These are phyloP conservation scores for Schwanniomyces yamadae DNA, from an alignment of 805 yeast species.

Conservation along the genomic window DNA sequence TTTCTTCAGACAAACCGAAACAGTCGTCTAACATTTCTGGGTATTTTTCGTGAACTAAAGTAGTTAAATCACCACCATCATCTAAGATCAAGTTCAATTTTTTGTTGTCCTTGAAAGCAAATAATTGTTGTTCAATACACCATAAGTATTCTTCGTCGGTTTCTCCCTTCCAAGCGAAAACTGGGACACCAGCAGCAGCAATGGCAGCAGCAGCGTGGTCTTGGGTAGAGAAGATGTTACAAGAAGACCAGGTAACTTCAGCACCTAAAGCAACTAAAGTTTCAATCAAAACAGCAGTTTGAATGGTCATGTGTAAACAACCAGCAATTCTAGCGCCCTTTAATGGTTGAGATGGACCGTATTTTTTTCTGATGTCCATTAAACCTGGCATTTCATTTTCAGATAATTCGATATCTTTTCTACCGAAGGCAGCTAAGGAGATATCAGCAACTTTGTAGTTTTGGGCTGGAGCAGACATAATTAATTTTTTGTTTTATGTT, in stretches of 20 bases:
- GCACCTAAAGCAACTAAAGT: conserved; percentile 97
- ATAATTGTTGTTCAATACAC: conserved; percentile 99
- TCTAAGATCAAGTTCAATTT: conserved; percentile 95
- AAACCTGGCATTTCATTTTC: conserved; percentile 99
- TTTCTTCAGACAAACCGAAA: conserved; percentile 96
- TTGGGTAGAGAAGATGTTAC: conserved; percentile 99
- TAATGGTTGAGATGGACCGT: conserved; percentile 90
- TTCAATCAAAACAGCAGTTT: conserved; percentile 98
- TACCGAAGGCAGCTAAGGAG: conserved; percentile 98
- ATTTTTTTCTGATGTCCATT: conserved; percentile 93
- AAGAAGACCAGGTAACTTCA: conserved; percentile 98
- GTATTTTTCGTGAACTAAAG: conserved; percentile 94
- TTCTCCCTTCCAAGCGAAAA: conserved; percentile 99
- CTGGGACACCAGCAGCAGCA: conserved; percentile 99
- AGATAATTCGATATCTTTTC: conserved; percentile 98
- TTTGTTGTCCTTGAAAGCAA: conserved; percentile 93
- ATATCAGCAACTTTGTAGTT: conserved; percentile 97
- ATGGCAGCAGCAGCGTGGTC: conserved; percentile 99
- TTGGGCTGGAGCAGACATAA: conserved; percentile 43
- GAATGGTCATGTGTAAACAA: conserved; percentile 99
- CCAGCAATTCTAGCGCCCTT: conserved; percentile 99
- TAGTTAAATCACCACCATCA: conserved; percentile 98
- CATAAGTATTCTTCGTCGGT: conserved; percentile 98
- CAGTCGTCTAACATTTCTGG: conserved; percentile 96
- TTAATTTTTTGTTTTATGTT: not conserved